phyloP scores from a whole-genome alignment of 768 basidiomycete species.

The Rossbeevera mucosa region DNA sequence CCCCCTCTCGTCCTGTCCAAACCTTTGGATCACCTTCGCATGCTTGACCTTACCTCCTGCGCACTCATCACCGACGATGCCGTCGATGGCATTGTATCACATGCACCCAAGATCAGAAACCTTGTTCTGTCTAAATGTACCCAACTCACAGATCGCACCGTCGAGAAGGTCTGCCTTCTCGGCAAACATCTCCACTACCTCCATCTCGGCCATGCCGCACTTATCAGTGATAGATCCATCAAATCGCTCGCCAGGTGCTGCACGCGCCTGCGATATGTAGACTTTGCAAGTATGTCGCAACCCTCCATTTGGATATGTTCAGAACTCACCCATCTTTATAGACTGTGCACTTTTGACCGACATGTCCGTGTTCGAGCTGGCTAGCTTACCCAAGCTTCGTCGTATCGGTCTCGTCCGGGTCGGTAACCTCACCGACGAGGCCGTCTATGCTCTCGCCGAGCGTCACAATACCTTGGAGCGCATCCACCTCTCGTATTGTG shows the following conservation, averaged over 20 bases:
- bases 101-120: conserved; percentile 80
- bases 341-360: conserved; percentile 88
- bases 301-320: background rate
- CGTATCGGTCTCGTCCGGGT: conserved; percentile 95
- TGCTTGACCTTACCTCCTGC: conserved; percentile 91
- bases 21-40: conserved; percentile 79
- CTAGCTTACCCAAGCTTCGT: conserved; percentile 82
- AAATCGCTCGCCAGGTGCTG: conserved; percentile 79
- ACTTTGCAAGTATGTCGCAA: conserved; percentile 79
- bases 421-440: conserved; percentile 88
- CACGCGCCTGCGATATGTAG: conserved; percentile 88
- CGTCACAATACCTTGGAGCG: conserved; percentile 86
- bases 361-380: conserved; percentile 89
- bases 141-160: conserved; percentile 71
- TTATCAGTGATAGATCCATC: conserved; percentile 88
- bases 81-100: conserved; percentile 74
- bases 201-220: conserved; percentile 87
- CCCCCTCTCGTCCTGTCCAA: conserved; percentile 64
- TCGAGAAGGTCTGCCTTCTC: conserved; percentile 79
- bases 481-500: conserved; percentile 96
- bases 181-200: conserved; percentile 94
- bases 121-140: conserved; percentile 84
- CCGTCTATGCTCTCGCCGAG: conserved; percentile 82
- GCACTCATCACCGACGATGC: conserved; percentile 75
- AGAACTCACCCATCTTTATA: conserved; percentile 30